phyloP scores from a whole-genome alignment of 495 filamentous ascomycete species.

The Friedmanniomyces simplex region DNA sequence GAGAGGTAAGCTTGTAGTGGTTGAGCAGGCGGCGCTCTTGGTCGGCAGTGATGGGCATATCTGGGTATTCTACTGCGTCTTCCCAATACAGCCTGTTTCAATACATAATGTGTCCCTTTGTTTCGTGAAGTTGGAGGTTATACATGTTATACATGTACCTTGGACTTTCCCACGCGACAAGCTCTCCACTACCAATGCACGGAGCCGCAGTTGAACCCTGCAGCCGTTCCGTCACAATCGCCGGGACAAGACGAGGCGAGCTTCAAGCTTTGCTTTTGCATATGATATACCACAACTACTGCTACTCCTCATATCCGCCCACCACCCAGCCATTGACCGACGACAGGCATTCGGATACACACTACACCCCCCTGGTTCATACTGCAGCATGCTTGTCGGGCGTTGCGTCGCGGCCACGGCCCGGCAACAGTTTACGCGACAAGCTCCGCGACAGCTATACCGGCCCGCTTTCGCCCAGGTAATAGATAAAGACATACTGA shows the following conservation, averaged over 20 bases:
- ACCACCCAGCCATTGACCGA: neutral
- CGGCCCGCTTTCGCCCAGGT: conserved; percentile 45
- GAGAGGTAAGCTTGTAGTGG: conserved; percentile 75
- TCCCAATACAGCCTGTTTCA: neutral
- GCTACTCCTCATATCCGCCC: neutral
- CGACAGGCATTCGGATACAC: neutral
- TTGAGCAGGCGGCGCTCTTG: conserved; percentile 66
- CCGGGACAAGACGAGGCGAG: neutral
- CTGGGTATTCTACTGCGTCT: too few relatives aligned
- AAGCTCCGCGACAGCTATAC: conserved; percentile 31
- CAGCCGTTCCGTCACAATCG: neutral
- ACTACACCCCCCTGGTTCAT: neutral
- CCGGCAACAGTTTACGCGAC: conserved; percentile 41
- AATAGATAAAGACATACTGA: conserved; percentile 3
- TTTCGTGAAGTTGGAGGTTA: too few relatives aligned
- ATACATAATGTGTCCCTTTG: too few relatives aligned
- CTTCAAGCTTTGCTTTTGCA: conserved; percentile 8
- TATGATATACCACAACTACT: neutral
- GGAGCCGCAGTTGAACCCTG: too few relatives aligned
- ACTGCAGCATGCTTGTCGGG: conserved; percentile 43
- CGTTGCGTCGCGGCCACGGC: conserved; percentile 46
- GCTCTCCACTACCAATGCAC: too few relatives aligned
- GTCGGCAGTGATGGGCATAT: conserved; percentile 38
- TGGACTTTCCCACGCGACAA: too few relatives aligned
- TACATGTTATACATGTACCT: too few relatives aligned